phyloP scores from a whole-genome alignment of 129 eudicot species.

The Oenanthe sinensis region DNA sequence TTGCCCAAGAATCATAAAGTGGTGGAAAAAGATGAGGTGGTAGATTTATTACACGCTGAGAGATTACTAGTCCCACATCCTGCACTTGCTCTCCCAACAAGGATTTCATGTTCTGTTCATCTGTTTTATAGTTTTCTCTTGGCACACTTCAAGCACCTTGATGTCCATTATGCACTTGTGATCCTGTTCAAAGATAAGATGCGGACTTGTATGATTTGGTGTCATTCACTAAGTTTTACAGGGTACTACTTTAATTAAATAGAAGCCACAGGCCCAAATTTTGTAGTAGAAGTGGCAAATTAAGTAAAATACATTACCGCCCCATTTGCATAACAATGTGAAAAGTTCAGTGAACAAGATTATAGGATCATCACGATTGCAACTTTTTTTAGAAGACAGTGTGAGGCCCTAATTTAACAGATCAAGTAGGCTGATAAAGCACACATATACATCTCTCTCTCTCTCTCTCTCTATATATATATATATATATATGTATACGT shows the following conservation, averaged over 20 bases:
- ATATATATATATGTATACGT: not conserved
- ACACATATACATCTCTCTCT: not conserved
- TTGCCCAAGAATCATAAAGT: constrained; percentile 87
- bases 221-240: not conserved
- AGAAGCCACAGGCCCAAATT: not conserved
- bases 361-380: not conserved
- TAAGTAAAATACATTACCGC: not conserved
- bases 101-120: constrained; percentile 27
- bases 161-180: constrained; percentile 56
- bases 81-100: constrained; percentile 45
- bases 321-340: not conserved
- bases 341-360: not conserved
- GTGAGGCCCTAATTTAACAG: not conserved
- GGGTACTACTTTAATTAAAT: not conserved
- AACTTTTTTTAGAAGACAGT: not conserved
- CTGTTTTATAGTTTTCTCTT: constrained; percentile 24
- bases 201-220: not conserved
- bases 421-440: not conserved
- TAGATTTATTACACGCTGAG: constrained; percentile 80
- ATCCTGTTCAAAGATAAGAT: constrained; percentile 32
- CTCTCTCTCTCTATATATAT: no score
- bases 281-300: not conserved
- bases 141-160: constrained; percentile 52
- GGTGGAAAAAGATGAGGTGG: constrained; percentile 96
- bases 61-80: constrained; percentile 74